Conservation (phyloP, 2,329 filamentous ascomycete genomes). For the Fusarium guadeloupense region DNA sequence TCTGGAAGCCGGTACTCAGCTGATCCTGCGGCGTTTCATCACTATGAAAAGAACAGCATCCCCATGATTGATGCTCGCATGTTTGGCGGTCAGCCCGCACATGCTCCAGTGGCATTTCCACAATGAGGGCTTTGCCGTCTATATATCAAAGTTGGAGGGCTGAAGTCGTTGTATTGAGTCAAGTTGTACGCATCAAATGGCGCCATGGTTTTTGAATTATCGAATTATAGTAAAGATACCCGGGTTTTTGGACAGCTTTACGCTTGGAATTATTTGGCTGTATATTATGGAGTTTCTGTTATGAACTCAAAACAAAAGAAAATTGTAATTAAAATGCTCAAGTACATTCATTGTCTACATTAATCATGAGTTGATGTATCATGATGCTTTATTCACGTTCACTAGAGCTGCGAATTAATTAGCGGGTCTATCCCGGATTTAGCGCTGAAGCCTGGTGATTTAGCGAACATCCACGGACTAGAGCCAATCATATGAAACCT, state of each 20-base stretch:
- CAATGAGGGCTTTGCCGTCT: constrained; percentile 21
- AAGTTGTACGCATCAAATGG: constrained; percentile 35
- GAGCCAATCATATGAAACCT: constrained; percentile 17
- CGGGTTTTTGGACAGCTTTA: constrained; percentile 26
- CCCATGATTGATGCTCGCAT: constrained; percentile 57
- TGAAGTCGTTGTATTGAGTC: constrained; percentile 7
- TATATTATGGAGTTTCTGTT: constrained; percentile 23
- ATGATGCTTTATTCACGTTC: neutral
- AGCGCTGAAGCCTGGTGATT: constrained; percentile 35
- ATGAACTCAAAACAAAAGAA: neutral
- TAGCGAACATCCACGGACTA: constrained; percentile 8
- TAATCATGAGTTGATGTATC: too few species aligned
- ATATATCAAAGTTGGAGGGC: neutral
- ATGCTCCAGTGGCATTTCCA: constrained; percentile 37
- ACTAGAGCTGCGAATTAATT: neutral
- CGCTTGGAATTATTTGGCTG: constrained; percentile 9
- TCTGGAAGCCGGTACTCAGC: constrained; percentile 55
- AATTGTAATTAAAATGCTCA: neutral
- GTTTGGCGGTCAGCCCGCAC: constrained; percentile 47
- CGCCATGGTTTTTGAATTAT: constrained; percentile 34
- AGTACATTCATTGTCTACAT: too few species aligned
- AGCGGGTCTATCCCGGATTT: constrained; percentile 17
- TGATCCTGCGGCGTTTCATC: constrained; percentile 52
- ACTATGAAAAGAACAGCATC: constrained; percentile 60
- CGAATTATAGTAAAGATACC: constrained; percentile 45